Conservation (phyloP, 2,329 filamentous ascomycete genomes). For the Verticillium alfalfae region DNA sequence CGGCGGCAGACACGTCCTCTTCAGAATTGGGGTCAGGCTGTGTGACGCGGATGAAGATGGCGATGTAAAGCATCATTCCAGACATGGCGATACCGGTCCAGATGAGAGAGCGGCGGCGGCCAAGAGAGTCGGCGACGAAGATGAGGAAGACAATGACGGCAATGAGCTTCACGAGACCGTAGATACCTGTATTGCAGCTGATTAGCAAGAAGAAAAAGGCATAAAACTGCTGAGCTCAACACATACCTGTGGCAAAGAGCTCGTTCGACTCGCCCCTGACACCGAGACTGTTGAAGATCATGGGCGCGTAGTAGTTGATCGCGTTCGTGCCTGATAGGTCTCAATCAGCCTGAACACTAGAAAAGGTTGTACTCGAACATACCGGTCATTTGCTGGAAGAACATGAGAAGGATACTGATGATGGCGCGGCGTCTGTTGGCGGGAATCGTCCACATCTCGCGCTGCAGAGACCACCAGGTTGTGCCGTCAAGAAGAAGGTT, state of each 20-base stretch:
- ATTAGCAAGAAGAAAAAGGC: too few species aligned
- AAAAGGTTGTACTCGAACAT: neutral
- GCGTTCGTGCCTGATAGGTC: constrained; percentile 24
- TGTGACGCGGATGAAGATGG: constrained; percentile 56
- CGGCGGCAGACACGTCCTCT: constrained; percentile 28
- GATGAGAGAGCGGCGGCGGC: constrained; percentile 41
- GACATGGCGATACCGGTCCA: constrained; percentile 29
- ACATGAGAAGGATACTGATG: constrained; percentile 7
- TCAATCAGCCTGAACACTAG: neutral
- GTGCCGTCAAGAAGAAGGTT: constrained; percentile 13
- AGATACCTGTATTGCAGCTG: constrained; percentile 7
- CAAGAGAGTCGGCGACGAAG: constrained; percentile 40
- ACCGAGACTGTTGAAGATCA: constrained; percentile 52
- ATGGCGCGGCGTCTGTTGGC: constrained; percentile 5
- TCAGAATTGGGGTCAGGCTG: constrained; percentile 37
- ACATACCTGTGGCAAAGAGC: constrained; percentile 21
- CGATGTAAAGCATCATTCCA: constrained; percentile 32
- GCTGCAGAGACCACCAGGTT: constrained; percentile 8
- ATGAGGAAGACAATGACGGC: constrained; percentile 20
- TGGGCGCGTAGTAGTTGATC: constrained; percentile 52
- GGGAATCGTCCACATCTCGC: constrained; percentile 7
- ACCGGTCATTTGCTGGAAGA: constrained; percentile 11
- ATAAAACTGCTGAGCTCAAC: too few species aligned
- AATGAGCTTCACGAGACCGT: constrained; percentile 21
- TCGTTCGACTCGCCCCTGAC: constrained; percentile 26